Evolutionary conservation across 2,329 filamentous ascomycete species (phyloP).

Genomic region (Acrocalymma vagum): DNA sequence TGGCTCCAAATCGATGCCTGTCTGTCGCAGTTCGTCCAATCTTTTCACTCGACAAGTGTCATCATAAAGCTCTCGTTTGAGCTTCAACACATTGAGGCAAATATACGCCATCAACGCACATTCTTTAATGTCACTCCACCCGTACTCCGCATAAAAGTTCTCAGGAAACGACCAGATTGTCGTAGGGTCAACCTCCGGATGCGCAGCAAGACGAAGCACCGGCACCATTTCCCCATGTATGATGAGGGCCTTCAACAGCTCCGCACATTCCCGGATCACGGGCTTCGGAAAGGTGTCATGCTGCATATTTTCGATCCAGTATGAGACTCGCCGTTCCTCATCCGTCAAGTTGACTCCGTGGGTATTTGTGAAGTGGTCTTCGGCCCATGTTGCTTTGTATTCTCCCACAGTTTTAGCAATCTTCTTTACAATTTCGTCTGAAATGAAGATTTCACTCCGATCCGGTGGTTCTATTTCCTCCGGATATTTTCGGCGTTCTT

Average conservation of each 20-base stretch:
- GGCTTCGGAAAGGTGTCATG: not conserved
- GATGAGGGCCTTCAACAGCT: slow-evolving; percentile 14
- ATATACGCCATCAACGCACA: slow-evolving; percentile 15
- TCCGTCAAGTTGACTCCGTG: not conserved
- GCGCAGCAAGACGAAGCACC: slow-evolving; percentile 12
- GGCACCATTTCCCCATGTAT: slow-evolving; percentile 17
- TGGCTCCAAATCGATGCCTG: too few species aligned
- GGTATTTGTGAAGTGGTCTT: not conserved
- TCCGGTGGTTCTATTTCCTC: slow-evolving; percentile 6
- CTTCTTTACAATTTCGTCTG: slow-evolving; percentile 4
- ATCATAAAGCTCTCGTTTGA: slow-evolving; percentile 17
- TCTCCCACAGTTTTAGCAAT: slow-evolving; percentile 9
- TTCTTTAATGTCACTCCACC: slow-evolving; percentile 13
- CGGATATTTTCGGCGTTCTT: slow-evolving; percentile 14
- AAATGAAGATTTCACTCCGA: slow-evolving; percentile 15
- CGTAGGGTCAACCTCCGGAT: slow-evolving; percentile 6
- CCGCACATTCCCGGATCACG: slow-evolving; percentile 1
- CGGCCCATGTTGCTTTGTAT: slow-evolving; percentile 3
- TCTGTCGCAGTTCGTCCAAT: slow-evolving; percentile 6
- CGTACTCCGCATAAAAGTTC: not conserved
- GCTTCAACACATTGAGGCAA: slow-evolving; percentile 16
- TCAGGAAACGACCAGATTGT: slow-evolving; percentile 6
- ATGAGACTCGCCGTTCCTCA: slow-evolving; percentile 2
- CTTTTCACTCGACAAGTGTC: slow-evolving; percentile 1
- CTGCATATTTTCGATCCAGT: not conserved